These are phyloP conservation scores for Farysia itapuensis DNA, from an alignment of 1,284 basidiomycete species.

Conservation along the genomic window DNA sequence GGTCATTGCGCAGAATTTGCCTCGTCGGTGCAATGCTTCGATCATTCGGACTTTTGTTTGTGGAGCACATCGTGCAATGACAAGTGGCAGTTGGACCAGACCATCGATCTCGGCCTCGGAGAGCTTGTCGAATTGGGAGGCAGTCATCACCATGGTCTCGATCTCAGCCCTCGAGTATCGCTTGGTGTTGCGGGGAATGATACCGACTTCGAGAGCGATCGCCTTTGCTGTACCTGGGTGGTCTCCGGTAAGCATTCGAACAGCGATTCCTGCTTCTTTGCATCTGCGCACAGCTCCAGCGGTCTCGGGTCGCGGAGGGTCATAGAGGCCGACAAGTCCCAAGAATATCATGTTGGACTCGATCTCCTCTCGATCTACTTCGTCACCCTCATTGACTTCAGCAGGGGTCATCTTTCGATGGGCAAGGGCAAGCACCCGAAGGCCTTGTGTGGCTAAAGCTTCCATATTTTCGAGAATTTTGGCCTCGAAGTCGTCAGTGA, in stretches of 20 bases:
- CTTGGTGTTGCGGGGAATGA: constrained; percentile 62
- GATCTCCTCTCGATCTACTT: constrained; percentile 61
- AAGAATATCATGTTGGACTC: constrained; percentile 68
- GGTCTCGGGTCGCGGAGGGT: constrained; percentile 72
- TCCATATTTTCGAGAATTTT: constrained; percentile 53
- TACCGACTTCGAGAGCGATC: constrained; percentile 63
- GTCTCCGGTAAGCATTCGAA: constrained; percentile 68
- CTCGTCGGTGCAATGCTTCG: constrained; percentile 65
- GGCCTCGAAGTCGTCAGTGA: constrained; percentile 37
- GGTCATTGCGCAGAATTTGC: constrained; percentile 56
- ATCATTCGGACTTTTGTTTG: constrained; percentile 66
- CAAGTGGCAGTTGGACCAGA: constrained; percentile 65
- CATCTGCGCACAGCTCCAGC: constrained; percentile 68
- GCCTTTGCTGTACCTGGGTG: constrained; percentile 61
- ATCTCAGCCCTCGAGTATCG: constrained; percentile 32
- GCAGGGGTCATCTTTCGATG: constrained; percentile 33
- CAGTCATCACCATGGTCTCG: constrained; percentile 62
- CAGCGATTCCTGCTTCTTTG: constrained; percentile 69
- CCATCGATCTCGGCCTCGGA: constrained; percentile 68
- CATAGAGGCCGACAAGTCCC: constrained; percentile 69
- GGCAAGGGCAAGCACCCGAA: constrained; percentile 56
- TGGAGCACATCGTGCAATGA: constrained; percentile 67
- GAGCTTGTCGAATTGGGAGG: constrained; percentile 68
- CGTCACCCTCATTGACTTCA: constrained; percentile 40
- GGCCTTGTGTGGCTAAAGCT: constrained; percentile 48